A percentile compares a stretch with the other conserved stretches of the same genome.
Evolutionary conservation across 139 green algal species (phyloP).

Genomic region (Bryopsis sp.): DNA sequence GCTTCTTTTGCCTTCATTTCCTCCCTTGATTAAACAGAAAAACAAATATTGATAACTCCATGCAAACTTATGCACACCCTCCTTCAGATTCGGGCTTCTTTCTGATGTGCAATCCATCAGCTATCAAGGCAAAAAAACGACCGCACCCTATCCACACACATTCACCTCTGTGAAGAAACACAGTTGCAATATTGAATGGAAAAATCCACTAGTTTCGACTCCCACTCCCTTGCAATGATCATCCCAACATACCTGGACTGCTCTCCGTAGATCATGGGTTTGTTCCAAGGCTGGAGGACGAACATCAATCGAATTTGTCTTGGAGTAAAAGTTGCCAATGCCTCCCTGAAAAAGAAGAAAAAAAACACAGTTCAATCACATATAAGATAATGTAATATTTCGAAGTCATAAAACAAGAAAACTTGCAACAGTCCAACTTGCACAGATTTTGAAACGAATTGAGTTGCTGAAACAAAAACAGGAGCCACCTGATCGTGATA

Average conservation of each 20-base stretch:
- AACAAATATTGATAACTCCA: background rate
- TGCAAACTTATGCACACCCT: too few species aligned
- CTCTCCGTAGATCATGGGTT: constrained; percentile 63
- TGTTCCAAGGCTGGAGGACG: constrained; percentile 80
- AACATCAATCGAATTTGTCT: constrained; percentile 94
- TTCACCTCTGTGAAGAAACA: too few species aligned
- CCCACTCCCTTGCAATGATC: too few species aligned
- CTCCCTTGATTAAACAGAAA: constrained; percentile 25
- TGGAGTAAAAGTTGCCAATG: constrained; percentile 63
- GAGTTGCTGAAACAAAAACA: background rate
- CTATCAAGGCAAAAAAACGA: too few species aligned
- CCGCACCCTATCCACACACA: too few species aligned
- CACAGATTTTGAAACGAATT: background rate
- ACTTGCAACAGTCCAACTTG: background rate
- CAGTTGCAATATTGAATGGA: too few species aligned
- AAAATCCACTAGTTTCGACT: too few species aligned
- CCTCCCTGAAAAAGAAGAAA: constrained; percentile 47
- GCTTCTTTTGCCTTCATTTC: constrained; percentile 67
- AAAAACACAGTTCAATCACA: too few species aligned
- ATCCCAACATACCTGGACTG: too few species aligned
- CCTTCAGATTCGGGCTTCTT: too few species aligned
- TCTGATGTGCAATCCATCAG: background rate
- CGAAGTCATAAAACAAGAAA: too few species aligned
- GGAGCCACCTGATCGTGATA: constrained; percentile 81
- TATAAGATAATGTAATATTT: too few species aligned